Evolutionary conservation across 352 stramenopile species (phyloP).

Genomic region (Pythium brassicae): DNA sequence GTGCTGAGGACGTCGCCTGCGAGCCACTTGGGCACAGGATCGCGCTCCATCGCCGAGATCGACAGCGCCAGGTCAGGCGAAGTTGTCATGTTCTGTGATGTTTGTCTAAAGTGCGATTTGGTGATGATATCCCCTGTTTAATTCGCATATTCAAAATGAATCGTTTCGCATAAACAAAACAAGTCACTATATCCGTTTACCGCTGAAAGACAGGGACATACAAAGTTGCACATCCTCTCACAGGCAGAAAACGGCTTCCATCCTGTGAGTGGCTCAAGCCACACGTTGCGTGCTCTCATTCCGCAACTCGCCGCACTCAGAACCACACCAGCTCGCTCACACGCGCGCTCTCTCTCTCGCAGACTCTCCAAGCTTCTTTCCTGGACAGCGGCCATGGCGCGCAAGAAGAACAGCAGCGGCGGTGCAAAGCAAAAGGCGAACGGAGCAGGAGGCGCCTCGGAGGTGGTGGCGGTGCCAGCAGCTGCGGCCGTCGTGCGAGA

Average conservation of each 20-base stretch:
- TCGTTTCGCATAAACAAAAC: no score
- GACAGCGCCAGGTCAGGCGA: slow-evolving; percentile 3
- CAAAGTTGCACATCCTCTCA: no score
- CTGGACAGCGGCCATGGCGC: slow-evolving; percentile 5
- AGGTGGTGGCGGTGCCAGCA: not conserved
- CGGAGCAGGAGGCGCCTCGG: not conserved
- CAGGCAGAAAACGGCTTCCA: no score
- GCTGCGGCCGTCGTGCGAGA: not conserved
- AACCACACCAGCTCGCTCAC: no score
- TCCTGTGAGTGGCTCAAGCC: not conserved
- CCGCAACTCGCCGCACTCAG: not conserved
- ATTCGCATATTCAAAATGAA: no score
- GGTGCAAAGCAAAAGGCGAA: slow-evolving; percentile 2
- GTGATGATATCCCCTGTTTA: no score
- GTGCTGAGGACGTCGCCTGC: not conserved
- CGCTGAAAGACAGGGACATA: no score
- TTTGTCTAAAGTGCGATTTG: not conserved
- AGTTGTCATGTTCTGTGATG: not conserved
- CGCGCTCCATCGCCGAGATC: slow-evolving; percentile 2
- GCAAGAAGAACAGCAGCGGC: slow-evolving; percentile 13
- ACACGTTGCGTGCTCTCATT: no score
- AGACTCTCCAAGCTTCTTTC: not conserved
- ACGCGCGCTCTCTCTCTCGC: not conserved
- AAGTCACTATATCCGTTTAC: no score
- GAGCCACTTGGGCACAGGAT: not conserved